Evolutionary conservation across 345 rosid genomes (phyloP).

Genomic region (Eucalyptus pauciflora): DNA sequence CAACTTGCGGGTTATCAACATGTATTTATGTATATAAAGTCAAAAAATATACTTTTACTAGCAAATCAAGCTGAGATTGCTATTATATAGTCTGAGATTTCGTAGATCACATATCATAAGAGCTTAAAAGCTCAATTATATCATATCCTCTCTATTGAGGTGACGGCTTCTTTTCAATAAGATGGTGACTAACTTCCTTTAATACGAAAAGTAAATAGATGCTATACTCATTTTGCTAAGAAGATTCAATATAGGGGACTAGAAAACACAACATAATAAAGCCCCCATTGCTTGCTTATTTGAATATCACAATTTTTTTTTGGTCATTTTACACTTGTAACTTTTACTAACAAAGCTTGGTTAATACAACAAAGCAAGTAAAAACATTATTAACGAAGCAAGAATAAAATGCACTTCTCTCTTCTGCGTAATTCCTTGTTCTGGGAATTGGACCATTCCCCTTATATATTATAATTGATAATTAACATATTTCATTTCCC

Average conservation of each 20-base stretch:
- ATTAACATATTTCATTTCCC: background rate
- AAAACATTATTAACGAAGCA: background rate
- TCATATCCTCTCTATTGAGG: background rate
- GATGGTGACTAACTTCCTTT: accelerated
- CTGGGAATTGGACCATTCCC: background rate
- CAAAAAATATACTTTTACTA: background rate
- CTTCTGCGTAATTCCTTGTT: background rate
- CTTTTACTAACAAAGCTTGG: background rate
- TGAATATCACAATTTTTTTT: background rate
- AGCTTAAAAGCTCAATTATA: background rate
- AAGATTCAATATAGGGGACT: background rate
- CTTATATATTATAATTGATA: background rate
- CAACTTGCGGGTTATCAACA: background rate
- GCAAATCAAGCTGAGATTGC: background rate
- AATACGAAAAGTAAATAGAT: background rate
- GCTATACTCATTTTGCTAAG: background rate
- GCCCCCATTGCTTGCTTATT: too few relatives aligned
- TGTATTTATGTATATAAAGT: background rate
- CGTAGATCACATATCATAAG: background rate
- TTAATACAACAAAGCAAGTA: background rate
- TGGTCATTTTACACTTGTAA: background rate
- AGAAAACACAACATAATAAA: background rate
- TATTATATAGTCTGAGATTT: background rate
- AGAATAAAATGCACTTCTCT: background rate
- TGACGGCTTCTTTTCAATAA: background rate